phyloP scores from a whole-genome alignment of 257 asterid genomes.

The Ocimum tenuiflorum region DNA sequence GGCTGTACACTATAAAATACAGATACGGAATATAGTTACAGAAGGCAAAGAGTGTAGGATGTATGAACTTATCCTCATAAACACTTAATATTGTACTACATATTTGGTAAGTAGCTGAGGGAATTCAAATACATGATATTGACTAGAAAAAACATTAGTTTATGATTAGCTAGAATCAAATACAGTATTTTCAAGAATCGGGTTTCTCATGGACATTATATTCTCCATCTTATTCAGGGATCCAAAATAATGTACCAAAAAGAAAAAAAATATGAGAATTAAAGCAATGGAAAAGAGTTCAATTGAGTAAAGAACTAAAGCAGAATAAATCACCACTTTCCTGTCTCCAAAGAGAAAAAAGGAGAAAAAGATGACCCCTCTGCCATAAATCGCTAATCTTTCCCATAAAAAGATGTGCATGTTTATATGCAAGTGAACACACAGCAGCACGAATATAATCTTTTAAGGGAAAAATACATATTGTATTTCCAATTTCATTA shows the following conservation, averaged over 20 bases:
- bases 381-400: not conserved
- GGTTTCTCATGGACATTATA: not conserved
- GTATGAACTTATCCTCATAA: not conserved
- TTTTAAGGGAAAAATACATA: not conserved
- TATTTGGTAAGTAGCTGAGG: not conserved
- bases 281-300: not conserved
- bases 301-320: not conserved
- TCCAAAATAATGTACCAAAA: not conserved
- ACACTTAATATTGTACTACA: not conserved
- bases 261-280: not conserved
- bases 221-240: not conserved
- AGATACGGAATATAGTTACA: conserved; percentile 10
- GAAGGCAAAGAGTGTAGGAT: not conserved
- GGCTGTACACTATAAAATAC: conserved; percentile 54
- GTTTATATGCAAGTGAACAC: not conserved
- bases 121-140: not conserved
- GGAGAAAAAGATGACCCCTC: not conserved
- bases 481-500: not conserved
- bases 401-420: not conserved
- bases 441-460: not conserved
- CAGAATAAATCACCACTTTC: not conserved
- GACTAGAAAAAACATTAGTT: not conserved
- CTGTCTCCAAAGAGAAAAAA: too few species aligned
- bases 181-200: not conserved
- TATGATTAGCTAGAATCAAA: not conserved